phyloP scores from a whole-genome alignment of 164 flowering plant genomes.

The Tinospora cordifolia region DNA sequence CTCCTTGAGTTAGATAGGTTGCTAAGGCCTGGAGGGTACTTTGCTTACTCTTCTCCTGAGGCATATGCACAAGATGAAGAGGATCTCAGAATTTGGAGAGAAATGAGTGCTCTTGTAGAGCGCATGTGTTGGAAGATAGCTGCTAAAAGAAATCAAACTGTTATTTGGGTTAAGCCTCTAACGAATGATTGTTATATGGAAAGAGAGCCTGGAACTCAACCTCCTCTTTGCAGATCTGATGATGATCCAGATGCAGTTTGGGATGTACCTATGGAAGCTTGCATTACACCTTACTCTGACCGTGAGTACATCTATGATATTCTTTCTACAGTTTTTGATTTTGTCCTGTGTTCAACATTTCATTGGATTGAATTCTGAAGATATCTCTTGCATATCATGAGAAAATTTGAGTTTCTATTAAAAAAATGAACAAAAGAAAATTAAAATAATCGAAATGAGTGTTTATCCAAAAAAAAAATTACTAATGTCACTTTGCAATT shows the following conservation, averaged over 20 bases:
- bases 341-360: not conserved
- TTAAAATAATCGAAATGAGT: no score
- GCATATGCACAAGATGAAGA: constrained; percentile 95
- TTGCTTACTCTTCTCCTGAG: constrained; percentile 94
- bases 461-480: no score
- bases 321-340: not conserved
- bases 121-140: constrained; percentile 95
- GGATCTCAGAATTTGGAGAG: constrained; percentile 72
- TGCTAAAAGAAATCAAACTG: constrained; percentile 69
- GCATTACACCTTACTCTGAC: constrained; percentile 77
- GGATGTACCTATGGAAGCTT: constrained; percentile 70
- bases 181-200: constrained; percentile 76
- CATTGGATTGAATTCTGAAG: no score
- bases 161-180: constrained; percentile 81
- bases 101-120: constrained; percentile 84
- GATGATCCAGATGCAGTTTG: constrained; percentile 83
- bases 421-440: no score
- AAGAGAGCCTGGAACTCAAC: constrained; percentile 68
- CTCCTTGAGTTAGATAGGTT: constrained; percentile 87
- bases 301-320: constrained; percentile 42
- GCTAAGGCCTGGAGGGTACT: constrained; percentile 91
- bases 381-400: no score
- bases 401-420: no score
- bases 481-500: no score
- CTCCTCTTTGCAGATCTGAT: constrained; percentile 73